Evolutionary conservation across 2,329 filamentous ascomycete species (phyloP).

Genomic region (Ophiostoma novo-ulmi): DNA sequence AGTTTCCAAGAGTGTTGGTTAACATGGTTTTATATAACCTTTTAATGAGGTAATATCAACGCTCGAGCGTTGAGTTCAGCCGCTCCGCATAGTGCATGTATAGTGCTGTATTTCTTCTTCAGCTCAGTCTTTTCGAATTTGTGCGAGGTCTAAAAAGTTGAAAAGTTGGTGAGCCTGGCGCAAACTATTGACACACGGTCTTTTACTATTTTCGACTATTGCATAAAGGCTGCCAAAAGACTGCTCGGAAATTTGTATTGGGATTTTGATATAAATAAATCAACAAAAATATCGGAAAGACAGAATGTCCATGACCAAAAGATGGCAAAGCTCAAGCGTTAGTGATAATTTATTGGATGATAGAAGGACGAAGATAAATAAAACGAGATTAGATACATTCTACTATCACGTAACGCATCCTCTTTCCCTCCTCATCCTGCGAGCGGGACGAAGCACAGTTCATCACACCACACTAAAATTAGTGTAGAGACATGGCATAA

Average conservation of each 20-base stretch:
- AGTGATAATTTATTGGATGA: not conserved
- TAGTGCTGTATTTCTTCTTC: not conserved
- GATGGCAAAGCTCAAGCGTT: not conserved
- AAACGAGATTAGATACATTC: not conserved
- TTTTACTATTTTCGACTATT: not conserved
- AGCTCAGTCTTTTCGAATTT: not conserved
- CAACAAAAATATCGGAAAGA: not conserved
- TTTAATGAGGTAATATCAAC: not conserved
- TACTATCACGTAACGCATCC: not conserved
- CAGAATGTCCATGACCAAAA: not conserved
- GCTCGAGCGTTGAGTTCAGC: not conserved
- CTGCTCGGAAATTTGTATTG: not conserved
- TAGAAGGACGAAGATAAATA: not conserved
- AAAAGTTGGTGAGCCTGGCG: not conserved
- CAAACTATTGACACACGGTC: conserved; percentile 10
- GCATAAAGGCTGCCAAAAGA: not conserved
- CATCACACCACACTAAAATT: not conserved
- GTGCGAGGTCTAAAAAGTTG: not conserved
- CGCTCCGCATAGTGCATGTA: not conserved
- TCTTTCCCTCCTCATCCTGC: not conserved
- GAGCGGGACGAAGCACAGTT: not conserved
- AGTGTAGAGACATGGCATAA: not conserved
- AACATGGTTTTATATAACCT: not conserved
- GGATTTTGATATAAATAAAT: not conserved
- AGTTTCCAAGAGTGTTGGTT: not conserved